Base-by-base conservation (phyloP, 805 yeast species). In the Metahyphopichia silvanorum region DNA sequence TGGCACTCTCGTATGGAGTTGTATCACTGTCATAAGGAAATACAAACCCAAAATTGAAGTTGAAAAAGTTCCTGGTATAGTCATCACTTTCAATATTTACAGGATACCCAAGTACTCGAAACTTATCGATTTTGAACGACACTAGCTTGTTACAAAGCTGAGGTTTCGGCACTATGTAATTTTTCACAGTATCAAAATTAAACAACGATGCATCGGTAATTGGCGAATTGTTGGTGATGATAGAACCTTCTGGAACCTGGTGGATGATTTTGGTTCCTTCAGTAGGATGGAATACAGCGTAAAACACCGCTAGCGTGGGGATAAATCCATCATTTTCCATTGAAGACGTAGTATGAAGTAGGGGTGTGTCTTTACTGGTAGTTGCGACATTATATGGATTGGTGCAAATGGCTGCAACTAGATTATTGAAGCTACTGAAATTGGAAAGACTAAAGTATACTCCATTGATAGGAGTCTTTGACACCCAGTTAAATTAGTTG, bases 81-180 rank as follows among this genome's bases (percentile, higher is more conserved):
- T 75, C 74, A 6, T 79, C 55, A 16, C 82, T 83, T 35, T 76
- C 77, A 6, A 93, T 79, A 39, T 82, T 80, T 1, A 91, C 95
- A 0, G 99, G 99, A 51, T 77, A 88, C 10, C 97, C 96, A 13
- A 86, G 73, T 1, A 94, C 76, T 37, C 86, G 66, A 52, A 76
- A 85, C 27, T 76, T 71, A 21, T 77, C 81, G 42, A 81, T 76
- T 42, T 85, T 79, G 46, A 88, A 69, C 1, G 93, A 76, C 15
- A 94, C 71, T 24, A 91, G 68, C 38, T 82, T 72, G 55, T 91
- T 86, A 56, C 98, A 93, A 16, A 93, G 66, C 29, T 82, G 86
- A 1, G 96, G 89, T 50, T 93, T 93, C 1, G 99, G 99, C 17
- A 93, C 91, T 28, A 93, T 76, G 54, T 86, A 93, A 65, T 87